These are phyloP conservation scores for Syncephalastrum contaminatum DNA, from an alignment of 371 early-diverging fungal genomes.

Conservation along the genomic window DNA sequence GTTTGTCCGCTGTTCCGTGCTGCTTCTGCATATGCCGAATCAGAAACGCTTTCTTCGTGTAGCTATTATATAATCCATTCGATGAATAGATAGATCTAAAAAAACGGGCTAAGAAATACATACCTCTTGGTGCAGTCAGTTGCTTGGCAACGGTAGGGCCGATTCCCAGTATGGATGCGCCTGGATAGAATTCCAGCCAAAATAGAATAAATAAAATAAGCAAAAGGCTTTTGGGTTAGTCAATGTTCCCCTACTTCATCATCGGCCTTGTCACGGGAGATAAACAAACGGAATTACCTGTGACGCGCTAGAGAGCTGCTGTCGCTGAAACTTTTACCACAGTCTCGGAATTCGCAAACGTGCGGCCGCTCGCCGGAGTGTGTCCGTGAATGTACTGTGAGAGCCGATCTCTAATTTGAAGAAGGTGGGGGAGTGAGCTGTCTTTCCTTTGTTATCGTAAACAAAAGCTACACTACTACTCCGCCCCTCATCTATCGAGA, in stretches of 20 bases:
- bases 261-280: constrained; percentile 5
- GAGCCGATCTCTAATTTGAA: constrained; percentile 64
- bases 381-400: constrained; percentile 75
- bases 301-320: constrained; percentile 38
- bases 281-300: constrained; percentile 19
- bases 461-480: constrained; percentile 3
- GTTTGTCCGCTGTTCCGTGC: neutral
- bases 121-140: constrained; percentile 41
- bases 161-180: constrained; percentile 68
- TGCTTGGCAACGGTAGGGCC: constrained; percentile 58
- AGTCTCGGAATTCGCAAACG: constrained; percentile 61
- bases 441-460: constrained; percentile 10
- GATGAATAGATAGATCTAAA: neutral
- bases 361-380: constrained; percentile 83
- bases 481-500: neutral
- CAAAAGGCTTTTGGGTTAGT: neutral
- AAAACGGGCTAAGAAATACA: constrained; percentile 2
- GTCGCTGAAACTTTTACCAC: constrained; percentile 61
- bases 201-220: constrained; percentile 7
- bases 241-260: neutral
- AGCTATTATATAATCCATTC: constrained; percentile 4
- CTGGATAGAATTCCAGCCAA: constrained; percentile 17
- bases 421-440: neutral
- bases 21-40: constrained; percentile 12
- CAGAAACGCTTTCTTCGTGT: constrained; percentile 13